Evolutionary conservation across 495 filamentous ascomycete genomes (phyloP).

Genomic region (Penicillium flavigenum): DNA sequence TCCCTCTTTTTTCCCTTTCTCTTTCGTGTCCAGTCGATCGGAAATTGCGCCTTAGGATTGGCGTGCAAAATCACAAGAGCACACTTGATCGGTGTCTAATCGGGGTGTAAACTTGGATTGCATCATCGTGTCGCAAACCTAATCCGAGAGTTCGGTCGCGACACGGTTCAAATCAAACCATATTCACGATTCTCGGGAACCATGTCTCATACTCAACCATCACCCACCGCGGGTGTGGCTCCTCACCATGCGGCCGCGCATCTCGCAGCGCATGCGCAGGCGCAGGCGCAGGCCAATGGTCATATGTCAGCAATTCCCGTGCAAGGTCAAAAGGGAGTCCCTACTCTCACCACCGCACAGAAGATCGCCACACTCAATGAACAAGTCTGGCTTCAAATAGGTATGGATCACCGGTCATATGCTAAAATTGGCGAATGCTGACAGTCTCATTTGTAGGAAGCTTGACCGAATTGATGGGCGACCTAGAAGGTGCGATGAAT

Average conservation of each 20-base stretch:
- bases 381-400: slow-evolving; percentile 89
- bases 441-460: slow-evolving; percentile 54
- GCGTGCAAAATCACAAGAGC: slow-evolving; percentile 8
- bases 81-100: slow-evolving; percentile 6
- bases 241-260: slow-evolving; percentile 48
- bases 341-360: slow-evolving; percentile 55
- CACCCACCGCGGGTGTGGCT: slow-evolving; percentile 50
- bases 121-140: slow-evolving; percentile 46
- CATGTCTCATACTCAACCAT: slow-evolving; percentile 54
- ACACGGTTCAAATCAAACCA: slow-evolving; percentile 13
- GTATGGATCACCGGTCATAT: slow-evolving; percentile 48
- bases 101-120: slow-evolving; percentile 25
- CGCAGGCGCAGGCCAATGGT: slow-evolving; percentile 46
- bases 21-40: background rate
- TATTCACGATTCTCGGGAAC: slow-evolving; percentile 9
- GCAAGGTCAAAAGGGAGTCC: slow-evolving; percentile 49
- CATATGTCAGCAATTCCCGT: slow-evolving; percentile 51
- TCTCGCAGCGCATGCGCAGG: slow-evolving; percentile 31
- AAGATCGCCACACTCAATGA: slow-evolving; percentile 72
- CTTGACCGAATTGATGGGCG: slow-evolving; percentile 83
- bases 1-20: background rate
- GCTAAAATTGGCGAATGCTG: slow-evolving; percentile 6
- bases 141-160: slow-evolving; percentile 22
- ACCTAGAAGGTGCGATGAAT: slow-evolving; percentile 80
- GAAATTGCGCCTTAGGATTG: slow-evolving; percentile 3